Evolutionary conservation across 23 red algal genomes (phyloP).

Genomic region (Pyropia yezoensis): DNA sequence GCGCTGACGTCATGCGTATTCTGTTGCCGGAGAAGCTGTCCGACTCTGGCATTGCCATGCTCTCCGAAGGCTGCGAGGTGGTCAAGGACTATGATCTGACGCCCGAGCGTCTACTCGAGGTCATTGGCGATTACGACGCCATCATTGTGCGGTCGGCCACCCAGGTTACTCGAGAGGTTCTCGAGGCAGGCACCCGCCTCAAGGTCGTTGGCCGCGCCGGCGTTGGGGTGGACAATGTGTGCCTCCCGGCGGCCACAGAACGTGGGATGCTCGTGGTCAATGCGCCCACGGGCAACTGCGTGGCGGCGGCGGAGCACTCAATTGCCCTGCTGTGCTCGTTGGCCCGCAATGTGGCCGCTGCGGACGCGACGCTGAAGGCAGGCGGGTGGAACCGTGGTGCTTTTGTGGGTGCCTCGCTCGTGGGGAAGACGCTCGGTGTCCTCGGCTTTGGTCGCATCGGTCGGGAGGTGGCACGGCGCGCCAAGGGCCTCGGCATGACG

Average conservation of each 20-base stretch:
- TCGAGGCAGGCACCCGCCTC: slow-evolving; percentile 63
- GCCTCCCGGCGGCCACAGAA: slow-evolving; percentile 90
- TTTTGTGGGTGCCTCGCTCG: slow-evolving; percentile 79
- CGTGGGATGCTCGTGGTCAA: slow-evolving; percentile 96
- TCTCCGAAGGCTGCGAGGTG: slow-evolving; percentile 51
- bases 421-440: slow-evolving; percentile 84
- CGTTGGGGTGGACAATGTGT: slow-evolving; percentile 98
- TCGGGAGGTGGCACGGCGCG: slow-evolving; percentile 84
- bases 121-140: slow-evolving; percentile 66
- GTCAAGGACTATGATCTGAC: slow-evolving; percentile 70
- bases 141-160: slow-evolving; percentile 94
- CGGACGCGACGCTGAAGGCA: slow-evolving; percentile 82
- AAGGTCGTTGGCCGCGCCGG: slow-evolving; percentile 96
- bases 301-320: slow-evolving; percentile 96
- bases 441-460: slow-evolving; percentile 92
- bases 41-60: slow-evolving; percentile 63
- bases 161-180: slow-evolving; percentile 77
- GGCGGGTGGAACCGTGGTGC: slow-evolving; percentile 68
- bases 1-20: slow-evolving; percentile 33
- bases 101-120: slow-evolving; percentile 53
- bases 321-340: slow-evolving; percentile 74
- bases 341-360: slow-evolving; percentile 55
- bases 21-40: slow-evolving; percentile 95
- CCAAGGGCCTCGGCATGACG: slow-evolving; percentile 86
- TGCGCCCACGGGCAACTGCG: slow-evolving; percentile 96